Percentiles rank a stretch among this genome's conserved stretches.
phyloP scores from a whole-genome alignment of 2,329 filamentous ascomycete genomes.

The Aspergillus unguis region DNA sequence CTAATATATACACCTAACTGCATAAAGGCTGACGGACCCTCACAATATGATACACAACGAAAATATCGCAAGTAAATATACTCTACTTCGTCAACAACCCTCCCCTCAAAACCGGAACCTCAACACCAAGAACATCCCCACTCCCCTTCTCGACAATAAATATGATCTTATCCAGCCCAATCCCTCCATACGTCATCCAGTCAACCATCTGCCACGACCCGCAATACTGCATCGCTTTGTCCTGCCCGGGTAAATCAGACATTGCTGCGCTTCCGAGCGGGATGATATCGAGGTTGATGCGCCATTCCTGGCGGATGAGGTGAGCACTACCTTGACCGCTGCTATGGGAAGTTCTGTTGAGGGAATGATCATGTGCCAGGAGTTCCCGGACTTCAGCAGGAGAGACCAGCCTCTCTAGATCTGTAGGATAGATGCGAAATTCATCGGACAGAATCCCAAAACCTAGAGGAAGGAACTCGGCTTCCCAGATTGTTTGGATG shows the following conservation, averaged over 20 bases:
- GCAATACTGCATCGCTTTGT: constrained; percentile 23
- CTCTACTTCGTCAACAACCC: constrained; percentile 6
- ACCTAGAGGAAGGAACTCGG: constrained; percentile 7
- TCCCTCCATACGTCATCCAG: constrained; percentile 37
- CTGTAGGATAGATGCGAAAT: constrained; percentile 18
- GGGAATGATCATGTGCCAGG: background rate
- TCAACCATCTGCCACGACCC: constrained; percentile 33
- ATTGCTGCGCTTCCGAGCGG: constrained; percentile 14
- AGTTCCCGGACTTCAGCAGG: background rate
- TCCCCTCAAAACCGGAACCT: constrained; percentile 35
- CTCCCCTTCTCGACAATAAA: constrained; percentile 26
- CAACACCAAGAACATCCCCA: constrained; percentile 27
- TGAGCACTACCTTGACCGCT: background rate
- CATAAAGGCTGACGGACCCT: too few relatives aligned
- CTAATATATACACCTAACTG: background rate
- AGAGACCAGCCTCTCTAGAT: constrained; percentile 9
- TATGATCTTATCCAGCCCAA: constrained; percentile 34
- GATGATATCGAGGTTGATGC: constrained; percentile 20
- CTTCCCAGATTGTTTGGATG: constrained; percentile 14
- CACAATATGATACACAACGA: too few relatives aligned
- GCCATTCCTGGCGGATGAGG: constrained; percentile 21
- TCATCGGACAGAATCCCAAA: constrained; percentile 18
- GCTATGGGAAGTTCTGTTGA: background rate
- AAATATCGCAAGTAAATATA: too few relatives aligned
- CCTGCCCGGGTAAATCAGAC: constrained; percentile 30